phyloP scores from a whole-genome alignment of 2,329 filamentous ascomycete species.

The Aureobasidium musti region DNA sequence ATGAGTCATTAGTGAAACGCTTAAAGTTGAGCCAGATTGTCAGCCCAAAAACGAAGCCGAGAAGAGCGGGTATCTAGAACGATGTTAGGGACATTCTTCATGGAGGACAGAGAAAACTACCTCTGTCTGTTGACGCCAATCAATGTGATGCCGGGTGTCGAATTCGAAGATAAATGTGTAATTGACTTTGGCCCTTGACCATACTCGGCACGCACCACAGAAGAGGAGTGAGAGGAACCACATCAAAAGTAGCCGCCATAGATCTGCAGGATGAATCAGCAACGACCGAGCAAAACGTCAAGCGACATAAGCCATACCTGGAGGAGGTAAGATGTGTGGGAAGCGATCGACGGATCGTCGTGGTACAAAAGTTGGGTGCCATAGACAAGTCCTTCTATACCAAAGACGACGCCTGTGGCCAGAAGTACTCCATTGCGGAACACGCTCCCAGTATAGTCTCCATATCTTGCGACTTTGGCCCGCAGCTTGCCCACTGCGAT shows the following conservation, averaged over 20 bases:
- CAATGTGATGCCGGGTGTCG: conserved; percentile 78
- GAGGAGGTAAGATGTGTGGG: conserved; percentile 58
- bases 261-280: conserved; percentile 58
- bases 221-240: conserved; percentile 81
- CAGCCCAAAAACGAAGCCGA: conserved; percentile 73
- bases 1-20: conserved; percentile 61
- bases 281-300: not conserved
- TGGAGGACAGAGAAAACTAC: not conserved
- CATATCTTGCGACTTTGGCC: conserved; percentile 62
- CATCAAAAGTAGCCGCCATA: conserved; percentile 92
- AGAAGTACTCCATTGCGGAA: conserved; percentile 59
- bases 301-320: conserved; percentile 50
- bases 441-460: conserved; percentile 60
- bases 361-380: conserved; percentile 40
- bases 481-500: conserved; percentile 85
- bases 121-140: conserved; percentile 85
- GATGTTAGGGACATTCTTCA: not conserved
- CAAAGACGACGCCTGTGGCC: conserved; percentile 48
- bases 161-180: conserved; percentile 92
- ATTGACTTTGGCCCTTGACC: conserved; percentile 84
- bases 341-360: conserved; percentile 34
- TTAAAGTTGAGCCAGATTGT: conserved; percentile 90
- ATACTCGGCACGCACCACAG: conserved; percentile 79
- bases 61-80: conserved; percentile 70
- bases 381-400: conserved; percentile 48